These are phyloP conservation scores for Croton laevigatus DNA, from an alignment of 441 rosid species.

Conservation along the genomic window DNA sequence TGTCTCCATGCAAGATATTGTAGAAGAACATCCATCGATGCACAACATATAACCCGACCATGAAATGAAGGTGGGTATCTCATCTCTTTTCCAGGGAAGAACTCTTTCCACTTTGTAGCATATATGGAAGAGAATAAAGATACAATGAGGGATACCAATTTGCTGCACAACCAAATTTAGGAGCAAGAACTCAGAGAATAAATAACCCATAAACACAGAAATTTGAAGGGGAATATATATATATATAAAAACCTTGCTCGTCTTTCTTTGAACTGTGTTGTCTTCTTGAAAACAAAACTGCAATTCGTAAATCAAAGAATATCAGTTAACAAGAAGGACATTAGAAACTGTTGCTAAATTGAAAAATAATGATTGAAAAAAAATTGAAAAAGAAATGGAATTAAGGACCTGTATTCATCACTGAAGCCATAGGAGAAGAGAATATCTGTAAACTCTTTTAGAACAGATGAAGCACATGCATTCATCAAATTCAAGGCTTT, in stretches of 20 bases:
- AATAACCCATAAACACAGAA: not conserved
- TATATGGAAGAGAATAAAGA: slow-evolving; percentile 70
- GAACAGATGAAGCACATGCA: slow-evolving; percentile 57
- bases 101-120: slow-evolving; percentile 68
- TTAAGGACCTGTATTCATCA: slow-evolving; percentile 66
- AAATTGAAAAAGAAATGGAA: not conserved
- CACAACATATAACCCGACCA: slow-evolving; percentile 63
- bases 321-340: not conserved
- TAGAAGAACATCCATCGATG: slow-evolving; percentile 75
- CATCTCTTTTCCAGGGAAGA: slow-evolving; percentile 56
- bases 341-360: not conserved
- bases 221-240: not conserved
- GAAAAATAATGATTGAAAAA: not conserved
- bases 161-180: slow-evolving; percentile 50
- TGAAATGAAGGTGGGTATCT: slow-evolving; percentile 62
- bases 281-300: slow-evolving; percentile 88
- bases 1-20: slow-evolving; percentile 91
- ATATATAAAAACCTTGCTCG: slow-evolving; percentile 71
- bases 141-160: slow-evolving; percentile 62
- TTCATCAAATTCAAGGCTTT: slow-evolving; percentile 69
- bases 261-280: slow-evolving; percentile 74
- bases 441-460: slow-evolving; percentile 73
- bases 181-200: slow-evolving; percentile 8
- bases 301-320: not conserved
- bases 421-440: slow-evolving; percentile 78